These are phyloP conservation scores for Colletotrichum paranaense DNA, from an alignment of 2,329 filamentous ascomycete species.

Conservation along the genomic window DNA sequence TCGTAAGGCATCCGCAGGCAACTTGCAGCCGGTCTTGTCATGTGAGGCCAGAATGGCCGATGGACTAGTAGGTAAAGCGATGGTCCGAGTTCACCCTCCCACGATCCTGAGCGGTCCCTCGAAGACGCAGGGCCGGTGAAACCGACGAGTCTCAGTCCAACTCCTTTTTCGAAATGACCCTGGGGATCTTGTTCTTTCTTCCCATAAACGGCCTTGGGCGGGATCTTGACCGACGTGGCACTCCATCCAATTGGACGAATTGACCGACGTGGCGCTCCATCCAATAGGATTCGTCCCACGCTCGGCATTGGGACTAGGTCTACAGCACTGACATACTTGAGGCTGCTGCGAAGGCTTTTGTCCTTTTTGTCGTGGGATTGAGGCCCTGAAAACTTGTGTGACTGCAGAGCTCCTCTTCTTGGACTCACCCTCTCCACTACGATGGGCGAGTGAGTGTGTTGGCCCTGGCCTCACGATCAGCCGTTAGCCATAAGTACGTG, in stretches of 20 bases:
- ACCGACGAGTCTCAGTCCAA: neutral
- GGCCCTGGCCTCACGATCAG: neutral
- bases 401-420: neutral
- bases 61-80: neutral
- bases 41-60: neutral
- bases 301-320: neutral
- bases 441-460: neutral
- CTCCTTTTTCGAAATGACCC: neutral
- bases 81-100: neutral
- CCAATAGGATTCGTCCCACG: constrained; percentile 14
- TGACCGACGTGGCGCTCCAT: neutral
- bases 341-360: neutral
- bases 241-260: constrained; percentile 3
- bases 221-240: neutral
- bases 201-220: neutral
- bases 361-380: neutral
- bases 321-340: neutral
- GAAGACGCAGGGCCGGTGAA: neutral
- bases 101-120: neutral
- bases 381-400: neutral
- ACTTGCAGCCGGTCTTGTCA: neutral
- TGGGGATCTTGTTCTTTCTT: neutral
- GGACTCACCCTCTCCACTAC: neutral
- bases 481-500: neutral
- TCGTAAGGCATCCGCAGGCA: neutral